phyloP scores from a whole-genome alignment of 495 filamentous ascomycete species.

The Neurospora sp. region DNA sequence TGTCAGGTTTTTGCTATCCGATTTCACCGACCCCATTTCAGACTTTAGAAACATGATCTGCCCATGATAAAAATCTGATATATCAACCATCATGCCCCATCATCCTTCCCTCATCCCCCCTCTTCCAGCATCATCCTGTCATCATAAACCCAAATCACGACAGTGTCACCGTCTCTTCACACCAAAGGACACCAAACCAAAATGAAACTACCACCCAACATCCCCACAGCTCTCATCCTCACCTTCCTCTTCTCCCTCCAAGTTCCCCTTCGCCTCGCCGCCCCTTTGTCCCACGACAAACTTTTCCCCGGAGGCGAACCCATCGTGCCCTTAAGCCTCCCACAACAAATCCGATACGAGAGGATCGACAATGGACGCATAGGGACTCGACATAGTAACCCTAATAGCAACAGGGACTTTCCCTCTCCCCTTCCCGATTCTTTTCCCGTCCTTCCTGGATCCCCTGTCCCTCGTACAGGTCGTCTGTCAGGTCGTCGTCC shows the following conservation, averaged over 20 bases:
- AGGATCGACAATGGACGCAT: neutral
- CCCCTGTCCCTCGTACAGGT: neutral
- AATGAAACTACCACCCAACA: neutral
- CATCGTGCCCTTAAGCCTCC: neutral
- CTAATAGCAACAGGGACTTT: neutral
- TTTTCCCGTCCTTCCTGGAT: neutral
- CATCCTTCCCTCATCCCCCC: neutral
- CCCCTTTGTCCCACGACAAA: neutral
- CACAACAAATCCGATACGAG: neutral
- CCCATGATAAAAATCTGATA: neutral
- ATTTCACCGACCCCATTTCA: neutral
- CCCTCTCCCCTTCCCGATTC: neutral
- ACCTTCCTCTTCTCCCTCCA: neutral
- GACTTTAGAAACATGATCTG: neutral
- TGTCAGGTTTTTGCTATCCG: neutral
- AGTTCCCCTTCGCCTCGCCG: neutral
- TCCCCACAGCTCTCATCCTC: neutral
- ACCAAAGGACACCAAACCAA: neutral
- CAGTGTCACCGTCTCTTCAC: neutral
- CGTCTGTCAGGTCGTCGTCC: neutral
- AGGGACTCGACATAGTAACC: neutral
- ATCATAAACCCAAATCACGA: neutral
- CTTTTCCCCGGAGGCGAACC: neutral
- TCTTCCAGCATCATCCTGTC: neutral
- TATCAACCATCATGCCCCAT: neutral